Percentiles rank a stretch among this genome's conserved stretches.
phyloP scores from a whole-genome alignment of 2,329 filamentous ascomycete species.

The Akanthomyces lecanii region DNA sequence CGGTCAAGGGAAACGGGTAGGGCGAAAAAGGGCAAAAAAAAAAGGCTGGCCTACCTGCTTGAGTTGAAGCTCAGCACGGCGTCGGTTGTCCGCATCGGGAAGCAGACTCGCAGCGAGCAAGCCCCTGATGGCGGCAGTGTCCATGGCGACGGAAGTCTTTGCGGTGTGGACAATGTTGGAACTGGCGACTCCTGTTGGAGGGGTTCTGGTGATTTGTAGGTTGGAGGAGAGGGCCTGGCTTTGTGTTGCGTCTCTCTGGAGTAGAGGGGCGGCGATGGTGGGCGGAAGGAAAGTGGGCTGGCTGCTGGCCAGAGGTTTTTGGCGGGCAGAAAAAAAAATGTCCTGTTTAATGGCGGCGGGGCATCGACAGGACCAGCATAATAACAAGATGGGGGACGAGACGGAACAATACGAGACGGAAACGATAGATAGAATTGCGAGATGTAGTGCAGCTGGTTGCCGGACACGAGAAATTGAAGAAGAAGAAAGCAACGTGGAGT shows the following conservation, averaged over 20 bases:
- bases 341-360: background rate
- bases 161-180: background rate
- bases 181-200: background rate
- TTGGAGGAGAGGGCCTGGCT: slow-evolving; percentile 1
- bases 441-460: background rate
- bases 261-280: slow-evolving; percentile 1
- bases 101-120: slow-evolving; percentile 74
- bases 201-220: slow-evolving; percentile 2
- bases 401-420: background rate
- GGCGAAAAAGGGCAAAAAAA: background rate
- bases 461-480: background rate
- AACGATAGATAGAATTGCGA: background rate
- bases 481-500: background rate
- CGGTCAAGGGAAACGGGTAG: slow-evolving; percentile 9
- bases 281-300: background rate
- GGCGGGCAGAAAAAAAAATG: slow-evolving; percentile 11
- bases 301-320: background rate
- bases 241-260: slow-evolving; percentile 3
- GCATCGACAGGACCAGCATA: background rate
- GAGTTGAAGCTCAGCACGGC: slow-evolving; percentile 73
- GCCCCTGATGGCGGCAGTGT: slow-evolving; percentile 68
- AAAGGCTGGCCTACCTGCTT: slow-evolving; percentile 60
- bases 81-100: slow-evolving; percentile 68
- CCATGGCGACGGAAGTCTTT: slow-evolving; percentile 49
- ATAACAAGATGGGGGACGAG: too few species aligned